Evolutionary conservation across 1,284 basidiomycete species (phyloP).

Genomic region (Wolfiporia cocos): DNA sequence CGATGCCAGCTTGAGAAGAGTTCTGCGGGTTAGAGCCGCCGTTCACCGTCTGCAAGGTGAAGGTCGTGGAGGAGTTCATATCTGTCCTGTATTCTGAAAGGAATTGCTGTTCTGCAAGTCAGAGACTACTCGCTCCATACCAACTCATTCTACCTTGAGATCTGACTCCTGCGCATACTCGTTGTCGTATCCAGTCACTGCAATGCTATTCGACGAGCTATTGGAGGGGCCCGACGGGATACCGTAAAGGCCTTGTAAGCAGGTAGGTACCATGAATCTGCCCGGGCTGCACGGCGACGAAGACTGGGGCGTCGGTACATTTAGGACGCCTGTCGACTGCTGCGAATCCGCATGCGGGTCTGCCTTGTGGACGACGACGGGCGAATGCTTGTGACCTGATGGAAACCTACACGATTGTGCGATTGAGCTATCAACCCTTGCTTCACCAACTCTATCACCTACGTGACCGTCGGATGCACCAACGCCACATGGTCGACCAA

Average conservation of each 20-base stretch:
- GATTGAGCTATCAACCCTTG: too few species aligned
- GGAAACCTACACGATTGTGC: too few species aligned
- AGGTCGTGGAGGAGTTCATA: constrained; percentile 30
- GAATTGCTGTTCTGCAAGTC: constrained; percentile 35
- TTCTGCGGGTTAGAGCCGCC: constrained; percentile 35
- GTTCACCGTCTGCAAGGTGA: constrained; percentile 37
- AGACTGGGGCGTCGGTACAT: background rate
- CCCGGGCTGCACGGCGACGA: background rate
- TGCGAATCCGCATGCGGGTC: too few species aligned
- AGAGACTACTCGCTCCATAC: too few species aligned
- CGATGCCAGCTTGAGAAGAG: constrained; percentile 27
- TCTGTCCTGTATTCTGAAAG: constrained; percentile 41
- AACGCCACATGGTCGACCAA: constrained; percentile 28
- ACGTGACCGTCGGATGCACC: constrained; percentile 31
- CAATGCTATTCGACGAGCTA: constrained; percentile 40
- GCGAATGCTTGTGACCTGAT: too few species aligned
- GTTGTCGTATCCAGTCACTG: constrained; percentile 50
- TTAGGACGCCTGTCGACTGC: too few species aligned
- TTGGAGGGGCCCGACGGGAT: constrained; percentile 38
- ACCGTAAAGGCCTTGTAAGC: constrained; percentile 49
- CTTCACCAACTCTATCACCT: too few species aligned
- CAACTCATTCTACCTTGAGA: background rate
- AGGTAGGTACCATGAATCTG: constrained; percentile 30
- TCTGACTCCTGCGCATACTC: constrained; percentile 26
- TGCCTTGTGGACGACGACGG: too few species aligned